Percentiles rank a stretch among this genome's conserved stretches.
Conservation (phyloP, 495 filamentous ascomycete species). For the Trichoderma orchidacearum region DNA sequence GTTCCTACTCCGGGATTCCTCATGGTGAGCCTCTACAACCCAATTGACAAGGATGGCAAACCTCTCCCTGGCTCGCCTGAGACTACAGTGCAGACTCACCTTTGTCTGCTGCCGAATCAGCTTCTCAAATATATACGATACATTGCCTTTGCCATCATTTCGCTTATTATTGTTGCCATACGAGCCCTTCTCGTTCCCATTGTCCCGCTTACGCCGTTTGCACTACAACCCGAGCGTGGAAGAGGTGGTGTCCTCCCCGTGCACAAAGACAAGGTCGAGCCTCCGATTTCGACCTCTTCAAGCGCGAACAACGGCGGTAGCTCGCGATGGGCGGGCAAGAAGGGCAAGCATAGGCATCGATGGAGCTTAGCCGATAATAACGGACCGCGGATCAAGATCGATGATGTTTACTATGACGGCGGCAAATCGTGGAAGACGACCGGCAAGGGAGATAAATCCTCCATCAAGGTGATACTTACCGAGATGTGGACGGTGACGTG, state of each 20-base stretch:
- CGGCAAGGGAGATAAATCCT: conserved; percentile 2
- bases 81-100: conserved; percentile 67
- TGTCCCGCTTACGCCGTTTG: conserved; percentile 28
- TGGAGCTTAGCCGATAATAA: conserved; percentile 1
- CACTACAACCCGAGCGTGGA: conserved; percentile 21
- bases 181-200: conserved; percentile 45
- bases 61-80: conserved; percentile 26
- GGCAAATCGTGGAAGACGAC: conserved; percentile 16
- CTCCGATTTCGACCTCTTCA: conserved; percentile 5
- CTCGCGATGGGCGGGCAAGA: background rate
- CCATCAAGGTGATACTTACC: conserved; percentile 12
- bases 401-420: conserved; percentile 21
- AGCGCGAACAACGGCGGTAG: conserved; percentile 9
- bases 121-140: conserved; percentile 73
- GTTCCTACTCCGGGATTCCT: conserved; percentile 79
- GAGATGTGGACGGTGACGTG: conserved; percentile 33
- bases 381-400: conserved; percentile 24
- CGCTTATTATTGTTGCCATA: conserved; percentile 41
- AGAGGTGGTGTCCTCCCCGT: conserved; percentile 9
- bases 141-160: conserved; percentile 43
- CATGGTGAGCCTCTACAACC: conserved; percentile 84
- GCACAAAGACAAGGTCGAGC: conserved; percentile 30
- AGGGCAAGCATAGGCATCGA: background rate
- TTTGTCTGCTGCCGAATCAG: conserved; percentile 86
- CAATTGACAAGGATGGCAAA: conserved; percentile 52